Evolutionary conservation across 768 basidiomycete genomes (phyloP).

Genomic region (Macrolepiota albuminosa): DNA sequence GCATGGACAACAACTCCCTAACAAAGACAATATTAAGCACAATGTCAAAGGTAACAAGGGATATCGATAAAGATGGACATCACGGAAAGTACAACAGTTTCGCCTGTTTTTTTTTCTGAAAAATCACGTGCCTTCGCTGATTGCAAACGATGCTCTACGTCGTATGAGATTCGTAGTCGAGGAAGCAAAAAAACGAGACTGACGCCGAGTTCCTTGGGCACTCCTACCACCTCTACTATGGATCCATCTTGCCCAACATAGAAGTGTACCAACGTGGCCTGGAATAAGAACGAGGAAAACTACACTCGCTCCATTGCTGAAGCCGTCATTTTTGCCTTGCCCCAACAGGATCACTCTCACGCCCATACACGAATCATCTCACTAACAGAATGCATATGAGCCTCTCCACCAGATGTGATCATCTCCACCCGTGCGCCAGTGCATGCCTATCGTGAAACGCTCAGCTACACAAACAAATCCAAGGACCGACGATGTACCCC

Average conservation of each 20-base stretch:
- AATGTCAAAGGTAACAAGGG: too few relatives aligned
- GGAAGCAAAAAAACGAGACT: slow-evolving; percentile 4
- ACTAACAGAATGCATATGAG: slow-evolving; percentile 66
- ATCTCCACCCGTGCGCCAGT: slow-evolving; percentile 87
- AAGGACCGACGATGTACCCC: slow-evolving; percentile 47
- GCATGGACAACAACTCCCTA: too few relatives aligned
- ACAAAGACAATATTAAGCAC: too few relatives aligned
- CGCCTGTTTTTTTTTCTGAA: too few relatives aligned
- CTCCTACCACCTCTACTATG: slow-evolving; percentile 52
- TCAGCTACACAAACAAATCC: background rate
- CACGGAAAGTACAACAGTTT: too few relatives aligned
- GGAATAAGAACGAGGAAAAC: too few relatives aligned
- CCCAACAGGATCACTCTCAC: background rate
- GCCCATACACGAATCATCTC: slow-evolving; percentile 53
- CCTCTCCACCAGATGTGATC: slow-evolving; percentile 87
- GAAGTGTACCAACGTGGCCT: slow-evolving; percentile 82
- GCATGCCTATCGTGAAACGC: slow-evolving; percentile 50
- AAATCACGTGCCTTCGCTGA: too few relatives aligned
- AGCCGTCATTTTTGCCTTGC: background rate
- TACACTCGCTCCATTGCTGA: background rate
- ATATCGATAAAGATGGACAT: too few relatives aligned
- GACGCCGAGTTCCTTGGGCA: slow-evolving; percentile 39
- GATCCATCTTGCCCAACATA: slow-evolving; percentile 85
- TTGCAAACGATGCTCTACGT: slow-evolving; percentile 33
- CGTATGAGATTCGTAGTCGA: background rate